Percentiles rank a stretch among this genome's conserved stretches.
Conservation (phyloP, 1,284 basidiomycete species). For the Leucoagaricus sp. region DNA sequence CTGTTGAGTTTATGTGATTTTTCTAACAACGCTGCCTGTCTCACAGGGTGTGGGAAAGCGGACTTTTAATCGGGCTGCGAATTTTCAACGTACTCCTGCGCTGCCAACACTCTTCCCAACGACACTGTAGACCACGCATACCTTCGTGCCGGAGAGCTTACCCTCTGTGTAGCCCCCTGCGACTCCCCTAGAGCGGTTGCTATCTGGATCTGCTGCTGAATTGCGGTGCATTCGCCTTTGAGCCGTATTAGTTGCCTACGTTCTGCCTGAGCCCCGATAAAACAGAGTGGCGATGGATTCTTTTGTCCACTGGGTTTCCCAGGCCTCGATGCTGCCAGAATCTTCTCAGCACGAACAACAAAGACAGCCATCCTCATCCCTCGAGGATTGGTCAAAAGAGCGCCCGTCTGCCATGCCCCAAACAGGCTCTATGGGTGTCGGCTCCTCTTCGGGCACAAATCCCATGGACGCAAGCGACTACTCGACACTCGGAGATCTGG, state of each 20-base stretch:
- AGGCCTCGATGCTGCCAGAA: slow-evolving; percentile 42
- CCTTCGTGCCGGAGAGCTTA: slow-evolving; percentile 19
- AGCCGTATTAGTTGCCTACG: slow-evolving; percentile 52
- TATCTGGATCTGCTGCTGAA: slow-evolving; percentile 11
- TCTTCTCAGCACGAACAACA: slow-evolving; percentile 29
- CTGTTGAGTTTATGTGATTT: slow-evolving; percentile 25
- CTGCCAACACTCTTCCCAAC: slow-evolving; percentile 22
- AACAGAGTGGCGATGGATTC: slow-evolving; percentile 38
- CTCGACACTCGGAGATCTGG: slow-evolving; percentile 37
- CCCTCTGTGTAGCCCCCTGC: slow-evolving; percentile 12
- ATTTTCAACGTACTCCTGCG: slow-evolving; percentile 21
- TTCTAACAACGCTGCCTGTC: slow-evolving; percentile 24
- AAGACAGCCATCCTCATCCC: slow-evolving; percentile 17
- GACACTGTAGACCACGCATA: slow-evolving; percentile 30
- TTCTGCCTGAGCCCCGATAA: slow-evolving; percentile 40
- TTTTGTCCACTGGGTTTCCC: slow-evolving; percentile 53
- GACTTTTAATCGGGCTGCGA: slow-evolving; percentile 35
- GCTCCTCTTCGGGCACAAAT: slow-evolving; percentile 21
- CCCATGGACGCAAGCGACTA: slow-evolving; percentile 42
- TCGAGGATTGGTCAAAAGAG: slow-evolving; percentile 22
- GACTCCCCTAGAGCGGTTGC: slow-evolving; percentile 12
- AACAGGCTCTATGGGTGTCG: slow-evolving; percentile 20
- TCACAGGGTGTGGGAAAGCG: slow-evolving; percentile 20
- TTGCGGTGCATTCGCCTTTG: slow-evolving; percentile 25
- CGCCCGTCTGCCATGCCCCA: slow-evolving; percentile 20